Conservation (phyloP, 1,284 basidiomycete species). For the Meira miltonrushii region DNA sequence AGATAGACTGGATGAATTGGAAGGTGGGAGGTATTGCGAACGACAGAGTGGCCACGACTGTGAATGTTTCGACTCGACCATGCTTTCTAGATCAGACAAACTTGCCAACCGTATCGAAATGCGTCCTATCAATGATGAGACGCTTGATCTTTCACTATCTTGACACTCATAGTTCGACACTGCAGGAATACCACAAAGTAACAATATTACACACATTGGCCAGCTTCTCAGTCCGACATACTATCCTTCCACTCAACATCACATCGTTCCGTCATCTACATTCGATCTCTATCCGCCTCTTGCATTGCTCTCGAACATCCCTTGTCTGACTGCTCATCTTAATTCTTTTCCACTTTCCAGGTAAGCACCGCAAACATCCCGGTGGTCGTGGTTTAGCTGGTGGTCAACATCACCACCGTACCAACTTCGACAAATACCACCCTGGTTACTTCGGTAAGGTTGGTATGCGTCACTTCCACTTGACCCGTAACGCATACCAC, state of each 20-base stretch:
- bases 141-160: too few species aligned
- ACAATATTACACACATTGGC: too few species aligned
- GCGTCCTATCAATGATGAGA: too few species aligned
- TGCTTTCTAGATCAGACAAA: neutral
- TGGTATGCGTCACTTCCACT: constrained; percentile 93
- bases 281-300: too few species aligned
- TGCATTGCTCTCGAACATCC: too few species aligned
- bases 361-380: constrained; percentile 99
- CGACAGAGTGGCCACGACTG: neutral
- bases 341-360: neutral
- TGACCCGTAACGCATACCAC: constrained; percentile 85
- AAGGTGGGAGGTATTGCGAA: neutral
- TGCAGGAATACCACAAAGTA: too few species aligned
- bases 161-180: too few species aligned
- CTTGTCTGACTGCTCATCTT: neutral
- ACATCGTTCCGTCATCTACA: too few species aligned
- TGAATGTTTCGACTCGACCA: neutral
- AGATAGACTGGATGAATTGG: constrained; percentile 1
- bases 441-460: constrained; percentile 89
- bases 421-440: constrained; percentile 55
- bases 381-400: constrained; percentile 99
- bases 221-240: too few species aligned
- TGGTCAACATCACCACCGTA: constrained; percentile 98
- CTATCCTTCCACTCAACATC: too few species aligned
- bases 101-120: too few species aligned